Conservation (phyloP, 2,329 filamentous ascomycete genomes). For the Orbilia javanica region DNA sequence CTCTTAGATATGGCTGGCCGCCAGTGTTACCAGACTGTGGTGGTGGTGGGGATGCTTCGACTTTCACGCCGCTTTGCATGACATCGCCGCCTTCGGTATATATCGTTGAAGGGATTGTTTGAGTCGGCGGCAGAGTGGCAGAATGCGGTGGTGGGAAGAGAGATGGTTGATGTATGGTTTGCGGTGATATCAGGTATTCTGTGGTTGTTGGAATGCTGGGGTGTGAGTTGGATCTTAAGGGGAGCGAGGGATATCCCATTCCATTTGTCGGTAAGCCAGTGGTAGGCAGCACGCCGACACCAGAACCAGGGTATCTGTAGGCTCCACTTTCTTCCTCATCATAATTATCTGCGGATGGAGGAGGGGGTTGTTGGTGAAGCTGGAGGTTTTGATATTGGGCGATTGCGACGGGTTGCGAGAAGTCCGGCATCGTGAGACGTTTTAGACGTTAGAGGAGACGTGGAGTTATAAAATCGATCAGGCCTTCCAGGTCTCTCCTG, state of each 20-base stretch:
- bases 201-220: slow-evolving; percentile 51
- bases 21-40: slow-evolving; percentile 19
- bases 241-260: slow-evolving; percentile 56
- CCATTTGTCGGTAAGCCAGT: slow-evolving; percentile 51
- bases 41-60: slow-evolving; percentile 53
- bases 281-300: slow-evolving; percentile 54
- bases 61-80: slow-evolving; percentile 56
- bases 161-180: slow-evolving; percentile 49
- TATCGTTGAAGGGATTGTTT: slow-evolving; percentile 56
- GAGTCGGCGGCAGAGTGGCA: slow-evolving; percentile 30
- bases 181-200: slow-evolving; percentile 57
- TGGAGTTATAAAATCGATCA: slow-evolving; percentile 25
- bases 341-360: slow-evolving; percentile 54
- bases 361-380: slow-evolving; percentile 56
- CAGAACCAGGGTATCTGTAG: slow-evolving; percentile 57
- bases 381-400: slow-evolving; percentile 57
- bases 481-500: slow-evolving; percentile 35
- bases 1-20: slow-evolving; percentile 60
- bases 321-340: slow-evolving; percentile 57
- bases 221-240: slow-evolving; percentile 59
- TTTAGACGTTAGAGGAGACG: slow-evolving; percentile 34
- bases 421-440: slow-evolving; percentile 52
- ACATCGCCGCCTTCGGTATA: slow-evolving; percentile 56
- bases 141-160: slow-evolving; percentile 48
- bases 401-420: slow-evolving; percentile 55